Conservation (phyloP, 163 green algal genomes). For the Scenedesmus sp. region DNA sequence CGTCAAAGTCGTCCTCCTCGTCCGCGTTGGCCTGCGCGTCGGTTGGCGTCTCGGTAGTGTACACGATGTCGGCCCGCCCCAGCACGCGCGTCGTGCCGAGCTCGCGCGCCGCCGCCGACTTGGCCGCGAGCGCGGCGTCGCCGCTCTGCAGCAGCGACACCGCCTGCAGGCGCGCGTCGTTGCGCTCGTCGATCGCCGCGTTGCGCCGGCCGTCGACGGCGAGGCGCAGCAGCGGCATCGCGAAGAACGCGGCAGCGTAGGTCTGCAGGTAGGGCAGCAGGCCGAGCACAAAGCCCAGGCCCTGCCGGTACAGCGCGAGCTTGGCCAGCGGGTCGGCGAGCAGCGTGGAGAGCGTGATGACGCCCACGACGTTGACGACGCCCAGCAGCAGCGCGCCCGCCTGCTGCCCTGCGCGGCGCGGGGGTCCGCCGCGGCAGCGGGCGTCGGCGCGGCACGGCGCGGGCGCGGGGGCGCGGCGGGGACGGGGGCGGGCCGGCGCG, state of each 20-base stretch:
- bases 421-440: too few relatives aligned
- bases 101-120: constrained; percentile 48
- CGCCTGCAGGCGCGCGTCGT: constrained; percentile 59
- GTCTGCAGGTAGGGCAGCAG: constrained; percentile 70
- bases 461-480: too few relatives aligned
- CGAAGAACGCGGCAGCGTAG: constrained; percentile 84
- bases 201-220: constrained; percentile 69
- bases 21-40: constrained; percentile 41
- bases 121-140: constrained; percentile 35
- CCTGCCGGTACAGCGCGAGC: constrained; percentile 58
- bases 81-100: constrained; percentile 42
- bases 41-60: constrained; percentile 49
- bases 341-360: constrained; percentile 59
- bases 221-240: constrained; percentile 67
- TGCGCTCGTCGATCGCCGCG: constrained; percentile 66
- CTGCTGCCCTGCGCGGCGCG: constrained; percentile 42
- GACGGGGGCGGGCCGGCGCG: too few relatives aligned
- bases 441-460: too few relatives aligned
- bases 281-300: constrained; percentile 64
- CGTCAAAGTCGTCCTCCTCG: constrained; percentile 52
- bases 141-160: constrained; percentile 21
- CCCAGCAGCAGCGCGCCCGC: constrained; percentile 48
- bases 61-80: constrained; percentile 52
- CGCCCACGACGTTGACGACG: constrained; percentile 72
- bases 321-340: constrained; percentile 55